A percentile compares a stretch with the other conserved stretches of the same genome.
phyloP scores from a whole-genome alignment of 305 asterid species.

The Solanum chacoense region DNA sequence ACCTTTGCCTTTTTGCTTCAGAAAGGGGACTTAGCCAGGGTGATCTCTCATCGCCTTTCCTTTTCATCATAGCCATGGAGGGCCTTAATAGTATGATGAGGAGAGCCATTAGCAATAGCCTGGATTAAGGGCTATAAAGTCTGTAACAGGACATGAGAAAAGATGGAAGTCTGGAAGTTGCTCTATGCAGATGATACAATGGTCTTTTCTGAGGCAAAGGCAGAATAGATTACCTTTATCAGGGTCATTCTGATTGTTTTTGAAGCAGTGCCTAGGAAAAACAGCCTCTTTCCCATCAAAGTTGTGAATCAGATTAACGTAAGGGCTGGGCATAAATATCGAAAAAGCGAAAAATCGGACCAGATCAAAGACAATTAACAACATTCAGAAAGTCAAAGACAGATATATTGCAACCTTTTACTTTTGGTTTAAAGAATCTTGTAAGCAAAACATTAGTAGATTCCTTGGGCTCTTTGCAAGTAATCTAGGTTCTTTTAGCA shows the following conservation, averaged over 20 bases:
- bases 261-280: background rate
- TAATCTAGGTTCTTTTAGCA: background rate
- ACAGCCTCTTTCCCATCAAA: background rate
- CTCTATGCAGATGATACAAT: background rate
- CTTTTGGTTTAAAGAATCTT: background rate
- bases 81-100: background rate
- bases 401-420: background rate
- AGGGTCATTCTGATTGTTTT: background rate
- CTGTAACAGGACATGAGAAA: background rate
- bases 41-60: background rate
- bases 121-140: background rate
- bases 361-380: background rate
- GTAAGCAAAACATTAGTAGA: background rate
- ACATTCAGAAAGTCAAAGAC: background rate
- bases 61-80: background rate
- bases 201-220: background rate
- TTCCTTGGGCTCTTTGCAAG: background rate
- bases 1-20: background rate
- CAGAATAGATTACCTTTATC: background rate
- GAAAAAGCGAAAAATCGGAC: background rate
- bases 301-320: background rate
- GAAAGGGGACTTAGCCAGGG: background rate
- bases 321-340: background rate
- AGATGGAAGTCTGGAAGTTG: background rate
- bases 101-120: background rate